These are phyloP conservation scores for Avicennia marina DNA, from an alignment of 257 asterid species.

Conservation along the genomic window DNA sequence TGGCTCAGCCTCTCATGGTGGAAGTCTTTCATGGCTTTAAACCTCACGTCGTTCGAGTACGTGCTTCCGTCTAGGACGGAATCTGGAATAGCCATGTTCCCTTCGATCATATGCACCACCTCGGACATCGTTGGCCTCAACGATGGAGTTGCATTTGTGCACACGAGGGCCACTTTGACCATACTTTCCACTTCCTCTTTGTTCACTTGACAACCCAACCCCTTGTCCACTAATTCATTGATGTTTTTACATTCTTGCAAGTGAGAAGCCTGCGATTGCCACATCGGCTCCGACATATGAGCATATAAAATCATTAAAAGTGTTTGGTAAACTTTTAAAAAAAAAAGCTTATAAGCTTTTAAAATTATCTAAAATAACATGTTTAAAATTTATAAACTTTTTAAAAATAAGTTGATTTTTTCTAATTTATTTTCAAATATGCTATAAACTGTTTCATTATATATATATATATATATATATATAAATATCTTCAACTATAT, in stretches of 20 bases:
- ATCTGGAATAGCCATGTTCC: slow-evolving; percentile 44
- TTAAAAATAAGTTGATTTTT: too few species aligned
- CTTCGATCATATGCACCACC: slow-evolving; percentile 80
- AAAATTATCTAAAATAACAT: too few species aligned
- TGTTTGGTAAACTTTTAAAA: too few species aligned
- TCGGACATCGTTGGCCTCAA: slow-evolving; percentile 82
- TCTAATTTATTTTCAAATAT: too few species aligned
- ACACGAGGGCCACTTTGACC: slow-evolving; percentile 56
- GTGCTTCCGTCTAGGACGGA: slow-evolving; percentile 36
- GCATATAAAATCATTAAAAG: too few species aligned
- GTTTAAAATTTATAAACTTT: too few species aligned
- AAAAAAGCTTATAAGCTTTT: too few species aligned
- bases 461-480: too few species aligned
- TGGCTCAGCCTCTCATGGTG: slow-evolving; percentile 32
- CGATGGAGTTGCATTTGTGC: slow-evolving; percentile 66
- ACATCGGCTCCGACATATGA: too few species aligned
- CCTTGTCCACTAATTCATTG: slow-evolving; percentile 51
- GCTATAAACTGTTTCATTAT: too few species aligned
- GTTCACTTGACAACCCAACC: slow-evolving; percentile 37
- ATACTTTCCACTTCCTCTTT: slow-evolving; percentile 49
- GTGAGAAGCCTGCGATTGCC: slow-evolving; percentile 52
- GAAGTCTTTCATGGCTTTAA: slow-evolving; percentile 57
- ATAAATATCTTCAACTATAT: neutral
- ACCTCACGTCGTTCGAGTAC: slow-evolving; percentile 47
- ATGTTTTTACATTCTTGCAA: slow-evolving; percentile 46